Percentiles rank a stretch among this genome's conserved stretches.
These are phyloP conservation scores for Russula earlei DNA, from an alignment of 768 basidiomycete species.

Conservation along the genomic window DNA sequence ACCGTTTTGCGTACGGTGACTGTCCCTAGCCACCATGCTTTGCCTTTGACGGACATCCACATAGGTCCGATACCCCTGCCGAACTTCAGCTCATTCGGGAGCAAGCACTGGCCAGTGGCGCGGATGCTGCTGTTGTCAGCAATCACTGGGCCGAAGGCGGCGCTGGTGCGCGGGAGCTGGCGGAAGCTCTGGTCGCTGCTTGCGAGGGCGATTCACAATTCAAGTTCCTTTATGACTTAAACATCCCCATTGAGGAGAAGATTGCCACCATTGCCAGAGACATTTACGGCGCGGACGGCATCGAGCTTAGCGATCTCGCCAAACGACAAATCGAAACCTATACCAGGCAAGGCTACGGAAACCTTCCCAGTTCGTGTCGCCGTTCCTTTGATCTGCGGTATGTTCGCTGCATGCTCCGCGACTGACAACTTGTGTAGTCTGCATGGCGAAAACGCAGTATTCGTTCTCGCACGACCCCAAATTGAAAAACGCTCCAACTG, in stretches of 20 bases:
- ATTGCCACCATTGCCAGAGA: slow-evolving; percentile 80
- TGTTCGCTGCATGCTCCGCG: neutral
- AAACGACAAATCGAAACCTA: slow-evolving; percentile 83
- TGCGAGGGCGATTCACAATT: slow-evolving; percentile 80
- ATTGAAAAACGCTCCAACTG: slow-evolving; percentile 81
- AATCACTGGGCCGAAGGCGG: slow-evolving; percentile 99
- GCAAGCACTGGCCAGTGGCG: slow-evolving; percentile 74
- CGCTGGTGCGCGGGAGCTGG: slow-evolving; percentile 78
- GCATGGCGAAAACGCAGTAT: slow-evolving; percentile 97
- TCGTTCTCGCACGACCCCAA: slow-evolving; percentile 94
- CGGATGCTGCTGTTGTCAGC: slow-evolving; percentile 90
- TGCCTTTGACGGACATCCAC: neutral
- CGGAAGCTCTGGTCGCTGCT: slow-evolving; percentile 81
- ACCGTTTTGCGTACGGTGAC: slow-evolving; percentile 77
- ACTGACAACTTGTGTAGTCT: slow-evolving; percentile 42
- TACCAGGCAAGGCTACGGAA: slow-evolving; percentile 77
- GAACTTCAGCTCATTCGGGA: slow-evolving; percentile 81
- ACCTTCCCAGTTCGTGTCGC: slow-evolving; percentile 57
- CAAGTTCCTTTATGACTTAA: slow-evolving; percentile 87
- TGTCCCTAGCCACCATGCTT: neutral
- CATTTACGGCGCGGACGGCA: slow-evolving; percentile 90
- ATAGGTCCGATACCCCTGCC: slow-evolving; percentile 79
- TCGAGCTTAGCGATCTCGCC: slow-evolving; percentile 78
- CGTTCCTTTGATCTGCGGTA: neutral
- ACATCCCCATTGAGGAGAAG: slow-evolving; percentile 79